A percentile compares a stretch with the other conserved stretches of the same genome.
phyloP scores from a whole-genome alignment of 805 yeast species.

The Schizosaccharomyces japonicus region DNA sequence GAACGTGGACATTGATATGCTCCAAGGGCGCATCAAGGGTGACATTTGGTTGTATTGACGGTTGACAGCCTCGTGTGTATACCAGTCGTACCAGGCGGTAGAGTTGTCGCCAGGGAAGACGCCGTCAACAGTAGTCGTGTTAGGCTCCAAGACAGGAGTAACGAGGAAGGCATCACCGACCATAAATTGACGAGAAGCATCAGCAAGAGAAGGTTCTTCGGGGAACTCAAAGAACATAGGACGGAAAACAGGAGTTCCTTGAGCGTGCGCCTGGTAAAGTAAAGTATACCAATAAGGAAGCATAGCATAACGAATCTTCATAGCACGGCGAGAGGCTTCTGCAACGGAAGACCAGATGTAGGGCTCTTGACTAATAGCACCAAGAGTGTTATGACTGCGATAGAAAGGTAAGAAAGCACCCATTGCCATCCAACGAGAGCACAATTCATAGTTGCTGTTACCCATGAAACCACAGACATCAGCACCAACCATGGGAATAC shows the following conservation, averaged over 20 bases:
- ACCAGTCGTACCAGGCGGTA: conserved; percentile 7
- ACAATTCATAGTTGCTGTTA: conserved; percentile 13
- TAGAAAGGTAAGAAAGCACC: conserved; percentile 19
- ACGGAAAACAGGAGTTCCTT: conserved; percentile 37
- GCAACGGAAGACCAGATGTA: conserved; percentile 16
- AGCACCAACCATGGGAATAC: conserved; percentile 7
- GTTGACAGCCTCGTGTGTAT: conserved; percentile 14
- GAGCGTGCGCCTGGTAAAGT: conserved; percentile 28
- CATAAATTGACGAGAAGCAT: conserved; percentile 48
- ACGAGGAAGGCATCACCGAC: conserved; percentile 36
- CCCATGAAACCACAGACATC: conserved; percentile 8
- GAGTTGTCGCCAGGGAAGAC: conserved; percentile 19
- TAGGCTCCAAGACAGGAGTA: conserved; percentile 34
- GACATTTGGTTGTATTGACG: conserved; percentile 16
- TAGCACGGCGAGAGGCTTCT: conserved; percentile 14
- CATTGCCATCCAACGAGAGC: conserved; percentile 18
- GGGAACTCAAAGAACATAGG: conserved; percentile 42
- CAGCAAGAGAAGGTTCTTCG: conserved; percentile 17
- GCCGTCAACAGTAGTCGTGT: conserved; percentile 17
- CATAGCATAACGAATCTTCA: conserved; percentile 22
- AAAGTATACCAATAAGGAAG: conserved; percentile 46
- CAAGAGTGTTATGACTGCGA: conserved; percentile 16
- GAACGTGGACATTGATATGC: conserved; percentile 36
- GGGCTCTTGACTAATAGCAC: conserved; percentile 16
- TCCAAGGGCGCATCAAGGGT: conserved; percentile 21